phyloP scores from a whole-genome alignment of 169 alveolate genomes.

The Eimeria praecox region DNA sequence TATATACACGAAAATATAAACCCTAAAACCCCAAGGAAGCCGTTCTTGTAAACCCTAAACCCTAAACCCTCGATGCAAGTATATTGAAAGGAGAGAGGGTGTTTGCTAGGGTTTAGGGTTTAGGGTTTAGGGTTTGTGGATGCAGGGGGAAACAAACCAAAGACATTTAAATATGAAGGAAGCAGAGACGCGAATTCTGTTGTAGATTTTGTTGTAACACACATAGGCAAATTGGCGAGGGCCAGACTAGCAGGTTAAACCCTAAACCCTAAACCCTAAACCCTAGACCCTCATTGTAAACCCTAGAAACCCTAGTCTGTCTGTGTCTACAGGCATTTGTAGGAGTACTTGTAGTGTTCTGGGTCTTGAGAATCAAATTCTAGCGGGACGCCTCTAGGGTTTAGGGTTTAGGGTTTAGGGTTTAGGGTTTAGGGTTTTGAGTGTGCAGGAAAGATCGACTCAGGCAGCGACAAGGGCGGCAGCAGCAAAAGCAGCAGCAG shows the following conservation, averaged over 20 bases:
- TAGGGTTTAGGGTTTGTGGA: slow-evolving; percentile 28
- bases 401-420: not conserved
- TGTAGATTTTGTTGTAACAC: slow-evolving; percentile 55
- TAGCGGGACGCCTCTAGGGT: not conserved
- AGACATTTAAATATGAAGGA: slow-evolving; percentile 71
- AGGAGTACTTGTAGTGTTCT: not conserved
- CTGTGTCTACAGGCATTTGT: not conserved
- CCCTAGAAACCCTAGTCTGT: not conserved
- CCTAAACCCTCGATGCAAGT: no score
- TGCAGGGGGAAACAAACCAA: slow-evolving; percentile 76
- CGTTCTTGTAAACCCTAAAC: no score
- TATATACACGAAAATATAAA: no score
- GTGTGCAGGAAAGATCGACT: slow-evolving; percentile 1
- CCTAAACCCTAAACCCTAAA: slow-evolving; percentile 5
- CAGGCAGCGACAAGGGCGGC: slow-evolving; percentile 42
- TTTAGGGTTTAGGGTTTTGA: slow-evolving; percentile 26
- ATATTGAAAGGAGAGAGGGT: no score
- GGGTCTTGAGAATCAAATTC: not conserved
- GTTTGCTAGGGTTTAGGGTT: slow-evolving; percentile 10
- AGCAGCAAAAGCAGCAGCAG: slow-evolving; percentile 28
- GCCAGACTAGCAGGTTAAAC: slow-evolving; percentile 79
- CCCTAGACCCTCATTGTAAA: not conserved
- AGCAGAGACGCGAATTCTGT: slow-evolving; percentile 60
- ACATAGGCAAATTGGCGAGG: slow-evolving; percentile 65
- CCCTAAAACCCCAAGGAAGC: no score